Percentiles rank a stretch among this genome's conserved stretches.
Evolutionary conservation across 768 basidiomycete species (phyloP).

Genomic region (Rubroboletus pulcherrimus): DNA sequence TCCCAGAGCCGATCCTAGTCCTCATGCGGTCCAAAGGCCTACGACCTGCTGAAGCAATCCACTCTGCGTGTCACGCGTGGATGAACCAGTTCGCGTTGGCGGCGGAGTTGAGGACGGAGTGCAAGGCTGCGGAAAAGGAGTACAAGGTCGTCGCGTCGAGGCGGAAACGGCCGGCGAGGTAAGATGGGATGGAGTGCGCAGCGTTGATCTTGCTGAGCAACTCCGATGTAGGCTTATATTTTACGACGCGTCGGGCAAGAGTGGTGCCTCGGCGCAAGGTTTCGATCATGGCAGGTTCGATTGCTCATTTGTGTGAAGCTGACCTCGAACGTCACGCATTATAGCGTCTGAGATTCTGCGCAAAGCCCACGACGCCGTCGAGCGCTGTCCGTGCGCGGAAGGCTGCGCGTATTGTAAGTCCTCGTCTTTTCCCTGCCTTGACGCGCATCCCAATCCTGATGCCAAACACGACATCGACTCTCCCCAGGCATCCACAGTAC

Average conservation of each 20-base stretch:
- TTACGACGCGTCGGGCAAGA: constrained; percentile 69
- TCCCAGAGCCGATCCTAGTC: constrained; percentile 52
- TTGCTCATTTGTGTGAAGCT: background rate
- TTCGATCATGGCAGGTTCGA: background rate
- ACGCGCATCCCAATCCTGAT: background rate
- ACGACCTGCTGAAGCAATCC: constrained; percentile 75
- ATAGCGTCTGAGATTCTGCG: constrained; percentile 55
- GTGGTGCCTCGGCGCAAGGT: constrained; percentile 75
- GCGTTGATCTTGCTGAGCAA: background rate
- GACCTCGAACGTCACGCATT: background rate
- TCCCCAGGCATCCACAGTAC: constrained; percentile 51
- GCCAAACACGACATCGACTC: background rate
- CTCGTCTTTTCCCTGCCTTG: background rate
- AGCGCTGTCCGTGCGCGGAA: constrained; percentile 58
- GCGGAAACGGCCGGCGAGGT: constrained; percentile 61
- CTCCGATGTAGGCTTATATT: constrained; percentile 60
- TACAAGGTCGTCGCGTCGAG: constrained; percentile 47
- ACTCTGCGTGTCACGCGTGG: constrained; percentile 81
- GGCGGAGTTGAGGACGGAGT: constrained; percentile 74
- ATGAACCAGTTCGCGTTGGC: constrained; percentile 72
- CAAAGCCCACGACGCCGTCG: constrained; percentile 55
- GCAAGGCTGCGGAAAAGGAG: constrained; percentile 77
- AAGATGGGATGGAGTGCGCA: background rate
- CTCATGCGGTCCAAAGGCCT: constrained; percentile 54
- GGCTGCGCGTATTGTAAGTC: constrained; percentile 70